Percentiles rank a stretch among this genome's conserved stretches.
Conservation (phyloP, 352 stramenopile genomes). For the Pythium biforme region DNA sequence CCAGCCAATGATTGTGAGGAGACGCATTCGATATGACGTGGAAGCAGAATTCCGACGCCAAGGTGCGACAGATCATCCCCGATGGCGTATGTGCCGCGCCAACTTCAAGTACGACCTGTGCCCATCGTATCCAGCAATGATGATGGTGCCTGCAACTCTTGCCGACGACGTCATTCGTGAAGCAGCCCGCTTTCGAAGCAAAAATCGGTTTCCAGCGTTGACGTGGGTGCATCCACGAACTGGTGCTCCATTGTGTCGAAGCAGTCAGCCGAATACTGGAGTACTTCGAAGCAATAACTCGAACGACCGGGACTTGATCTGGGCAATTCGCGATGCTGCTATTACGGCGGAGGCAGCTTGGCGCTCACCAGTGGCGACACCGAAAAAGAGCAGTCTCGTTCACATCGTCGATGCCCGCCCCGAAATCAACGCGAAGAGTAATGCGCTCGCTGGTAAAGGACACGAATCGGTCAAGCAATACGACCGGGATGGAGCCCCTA, state of each 20-base stretch:
- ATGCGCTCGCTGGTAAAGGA: slow-evolving; percentile 88
- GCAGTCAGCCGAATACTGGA: slow-evolving; percentile 94
- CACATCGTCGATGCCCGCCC: slow-evolving; percentile 90
- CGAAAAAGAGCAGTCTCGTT: slow-evolving; percentile 73
- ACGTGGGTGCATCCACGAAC: slow-evolving; percentile 90
- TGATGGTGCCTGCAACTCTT: slow-evolving; percentile 65
- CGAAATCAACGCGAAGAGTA: slow-evolving; percentile 90
- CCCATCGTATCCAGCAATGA: slow-evolving; percentile 63
- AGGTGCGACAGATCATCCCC: slow-evolving; percentile 59
- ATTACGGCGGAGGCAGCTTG: slow-evolving; percentile 46
- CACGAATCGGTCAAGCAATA: slow-evolving; percentile 89
- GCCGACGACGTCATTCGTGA: slow-evolving; percentile 69
- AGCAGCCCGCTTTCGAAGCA: slow-evolving; percentile 70
- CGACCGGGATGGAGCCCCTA: slow-evolving; percentile 66
- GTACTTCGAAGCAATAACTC: slow-evolving; percentile 90
- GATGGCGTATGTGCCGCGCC: slow-evolving; percentile 56
- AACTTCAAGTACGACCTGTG: slow-evolving; percentile 78
- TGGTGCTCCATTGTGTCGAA: slow-evolving; percentile 91
- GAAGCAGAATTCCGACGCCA: slow-evolving; percentile 60
- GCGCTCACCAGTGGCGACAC: slow-evolving; percentile 25
- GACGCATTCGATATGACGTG: slow-evolving; percentile 74
- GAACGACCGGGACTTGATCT: slow-evolving; percentile 91
- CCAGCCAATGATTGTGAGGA: slow-evolving; percentile 30
- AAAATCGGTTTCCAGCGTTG: slow-evolving; percentile 77
- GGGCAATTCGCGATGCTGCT: slow-evolving; percentile 79